Conservation (phyloP, 257 asterid genomes). For the Nicotiana noctiflora region DNA sequence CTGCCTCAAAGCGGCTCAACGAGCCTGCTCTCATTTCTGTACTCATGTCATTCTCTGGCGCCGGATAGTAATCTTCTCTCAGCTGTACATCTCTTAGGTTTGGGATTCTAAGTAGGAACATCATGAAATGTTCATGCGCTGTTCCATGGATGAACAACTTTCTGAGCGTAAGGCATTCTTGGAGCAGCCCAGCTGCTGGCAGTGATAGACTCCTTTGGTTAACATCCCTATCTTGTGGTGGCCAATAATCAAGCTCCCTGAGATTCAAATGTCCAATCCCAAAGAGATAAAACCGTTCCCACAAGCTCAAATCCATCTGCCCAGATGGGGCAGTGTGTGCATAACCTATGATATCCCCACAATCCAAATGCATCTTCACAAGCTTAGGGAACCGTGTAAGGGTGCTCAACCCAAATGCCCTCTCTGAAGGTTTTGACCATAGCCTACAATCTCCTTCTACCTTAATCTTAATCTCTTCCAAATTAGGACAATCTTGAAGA, state of each 20-base stretch:
- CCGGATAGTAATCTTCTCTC: conserved; percentile 90
- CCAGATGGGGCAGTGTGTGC: conserved; percentile 86
- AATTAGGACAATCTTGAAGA: conserved; percentile 59
- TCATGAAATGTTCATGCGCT: conserved; percentile 81
- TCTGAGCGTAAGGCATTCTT: conserved; percentile 47
- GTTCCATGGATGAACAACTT: conserved; percentile 87
- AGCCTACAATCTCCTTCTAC: conserved; percentile 87
- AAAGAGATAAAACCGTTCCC: conserved; percentile 70
- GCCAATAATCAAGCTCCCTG: conserved; percentile 79
- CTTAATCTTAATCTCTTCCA: conserved; percentile 77
- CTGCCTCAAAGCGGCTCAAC: conserved; percentile 68
- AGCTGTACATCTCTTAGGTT: conserved; percentile 67
- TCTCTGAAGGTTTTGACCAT: conserved; percentile 40
- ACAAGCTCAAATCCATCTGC: conserved; percentile 84
- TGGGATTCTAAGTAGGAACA: conserved; percentile 40
- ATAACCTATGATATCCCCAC: conserved; percentile 72
- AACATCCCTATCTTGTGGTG: conserved; percentile 88
- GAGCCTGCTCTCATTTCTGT: conserved; percentile 93
- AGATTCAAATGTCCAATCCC: conserved; percentile 49
- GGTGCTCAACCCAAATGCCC: conserved; percentile 54
- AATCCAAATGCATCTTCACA: conserved; percentile 67
- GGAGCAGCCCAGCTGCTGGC: conserved; percentile 79
- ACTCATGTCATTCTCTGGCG: conserved; percentile 96
- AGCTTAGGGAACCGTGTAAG: conserved; percentile 44
- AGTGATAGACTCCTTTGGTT: conserved; percentile 75